Base-by-base conservation (phyloP, 805 yeast genomes). In the Naumovozyma dairenensis region DNA sequence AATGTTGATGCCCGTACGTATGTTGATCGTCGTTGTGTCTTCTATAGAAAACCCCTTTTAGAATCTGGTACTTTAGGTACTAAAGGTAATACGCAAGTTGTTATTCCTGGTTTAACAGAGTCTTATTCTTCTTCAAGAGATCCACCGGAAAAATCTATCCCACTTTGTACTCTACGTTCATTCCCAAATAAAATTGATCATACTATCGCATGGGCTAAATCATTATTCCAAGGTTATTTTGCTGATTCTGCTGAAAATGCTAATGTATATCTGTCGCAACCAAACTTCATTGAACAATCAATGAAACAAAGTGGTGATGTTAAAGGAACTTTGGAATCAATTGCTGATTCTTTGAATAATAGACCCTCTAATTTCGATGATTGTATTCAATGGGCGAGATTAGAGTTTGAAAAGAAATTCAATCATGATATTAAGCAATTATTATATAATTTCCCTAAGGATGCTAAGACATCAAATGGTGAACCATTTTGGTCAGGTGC, bases 201-300 rank as follows among this genome's bases (percentile, higher is more conserved):
- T 56, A 92, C 99, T 1, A 92, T 92, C 63, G 97, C 98, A 5
- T 92, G 99, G 99, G 94, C 97, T 12, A 93, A 93, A 64, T 77
- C 86, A 14, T 68, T 85, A 54, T 92, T 92, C 71, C 92, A 82
- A 67, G 95, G 92, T 15, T 85, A 76, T 53, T 92, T 92, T 59
- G 67, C 76, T 24, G 96, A 89, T 40, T 71, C 85, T n/a, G 87
- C 95, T 14, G 95, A 84, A 59, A 85, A 85, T 50, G 97, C 87
- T 35, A 92, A 92, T 59, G 62, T 84, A 54, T 92, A 86, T 61
- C 65, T 92, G 55, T 68, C 87, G 21, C 96, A 92, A 62, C 92
- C 96, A 40, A 80, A 86, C 62, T 92, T 79, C 59, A 89, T 89
- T 29, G 96, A 89, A 63, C 76, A 79, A 42, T 80, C 93, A 5